phyloP scores from a whole-genome alignment of 441 rosid genomes.

The Caryocar brasiliense region DNA sequence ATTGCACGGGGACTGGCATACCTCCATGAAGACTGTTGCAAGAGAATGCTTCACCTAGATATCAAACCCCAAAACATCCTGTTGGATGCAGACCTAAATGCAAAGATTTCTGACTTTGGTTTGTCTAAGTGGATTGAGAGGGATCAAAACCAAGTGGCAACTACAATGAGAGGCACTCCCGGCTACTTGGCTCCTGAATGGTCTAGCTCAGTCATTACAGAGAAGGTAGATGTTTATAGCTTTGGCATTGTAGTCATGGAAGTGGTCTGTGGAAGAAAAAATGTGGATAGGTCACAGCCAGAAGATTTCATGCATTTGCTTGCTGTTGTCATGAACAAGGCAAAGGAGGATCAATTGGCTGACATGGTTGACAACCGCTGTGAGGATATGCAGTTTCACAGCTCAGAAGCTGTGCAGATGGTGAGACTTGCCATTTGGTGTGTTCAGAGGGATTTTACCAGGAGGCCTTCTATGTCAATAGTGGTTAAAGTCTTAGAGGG shows the following conservation, averaged over 20 bases:
- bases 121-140: conserved; percentile 6
- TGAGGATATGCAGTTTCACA: conserved; percentile 5
- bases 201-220: conserved; percentile 6
- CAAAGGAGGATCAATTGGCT: neutral
- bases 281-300: conserved; percentile 4
- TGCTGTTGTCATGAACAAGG: neutral
- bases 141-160: conserved; percentile 10
- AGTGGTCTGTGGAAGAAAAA: conserved; percentile 7
- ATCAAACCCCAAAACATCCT: conserved; percentile 18
- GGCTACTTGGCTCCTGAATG: conserved; percentile 18
- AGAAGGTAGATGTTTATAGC: conserved; percentile 16
- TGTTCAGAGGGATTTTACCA: conserved; percentile 5
- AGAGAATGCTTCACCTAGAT: conserved; percentile 7
- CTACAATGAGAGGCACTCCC: conserved; percentile 12
- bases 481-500: conserved; percentile 13
- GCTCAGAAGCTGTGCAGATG: conserved; percentile 8
- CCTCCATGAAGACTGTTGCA: conserved; percentile 12
- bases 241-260: conserved; percentile 15
- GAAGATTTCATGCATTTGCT: conserved; percentile 2
- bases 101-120: conserved; percentile 17
- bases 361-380: conserved; percentile 3
- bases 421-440: conserved; percentile 11
- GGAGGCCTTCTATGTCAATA: conserved; percentile 6
- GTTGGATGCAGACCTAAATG: conserved; percentile 1
- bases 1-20: conserved; percentile 13